phyloP scores from a whole-genome alignment of 1,284 basidiomycete genomes.

The Microbotryum intermedium region DNA sequence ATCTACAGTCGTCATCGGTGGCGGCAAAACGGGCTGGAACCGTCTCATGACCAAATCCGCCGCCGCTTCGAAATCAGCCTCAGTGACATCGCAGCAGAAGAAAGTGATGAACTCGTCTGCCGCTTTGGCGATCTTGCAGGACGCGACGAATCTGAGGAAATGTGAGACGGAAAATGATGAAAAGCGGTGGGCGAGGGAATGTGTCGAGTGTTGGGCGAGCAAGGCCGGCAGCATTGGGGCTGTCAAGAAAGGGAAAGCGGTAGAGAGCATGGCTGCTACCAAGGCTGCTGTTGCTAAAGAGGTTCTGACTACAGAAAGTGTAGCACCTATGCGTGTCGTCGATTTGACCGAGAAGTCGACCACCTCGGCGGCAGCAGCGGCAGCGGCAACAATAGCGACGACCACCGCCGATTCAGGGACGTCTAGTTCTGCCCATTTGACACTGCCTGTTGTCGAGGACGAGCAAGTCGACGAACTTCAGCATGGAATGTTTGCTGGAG shows the following conservation, averaged over 20 bases:
- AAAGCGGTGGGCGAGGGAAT: background rate
- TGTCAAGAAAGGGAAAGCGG: background rate
- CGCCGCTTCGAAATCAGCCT: background rate
- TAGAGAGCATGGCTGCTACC: too few species aligned
- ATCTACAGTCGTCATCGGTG: slow-evolving; percentile 50
- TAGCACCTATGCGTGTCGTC: background rate
- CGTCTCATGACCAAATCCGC: slow-evolving; percentile 7
- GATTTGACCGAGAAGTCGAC: background rate
- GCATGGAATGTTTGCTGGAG: slow-evolving; percentile 45
- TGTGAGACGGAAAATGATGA: background rate
- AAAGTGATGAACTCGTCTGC: too few species aligned
- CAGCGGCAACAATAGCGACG: background rate
- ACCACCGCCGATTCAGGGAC: background rate
- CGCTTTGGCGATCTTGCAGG: too few species aligned
- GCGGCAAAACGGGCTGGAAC: slow-evolving; percentile 26
- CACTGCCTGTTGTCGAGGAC: slow-evolving; percentile 36
- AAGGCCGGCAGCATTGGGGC: too few species aligned
- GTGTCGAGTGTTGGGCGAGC: too few species aligned
- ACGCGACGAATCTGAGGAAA: background rate
- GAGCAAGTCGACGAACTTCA: slow-evolving; percentile 40
- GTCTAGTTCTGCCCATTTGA: background rate
- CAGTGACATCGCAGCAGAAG: slow-evolving; percentile 3
- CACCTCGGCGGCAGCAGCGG: background rate
- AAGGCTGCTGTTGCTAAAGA: background rate
- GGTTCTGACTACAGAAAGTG: background rate